Evolutionary conservation across 495 filamentous ascomycete species (phyloP), one percentile per base, ranked within the genome.

Genomic region (Aspergillus egyptiacus): DNA sequence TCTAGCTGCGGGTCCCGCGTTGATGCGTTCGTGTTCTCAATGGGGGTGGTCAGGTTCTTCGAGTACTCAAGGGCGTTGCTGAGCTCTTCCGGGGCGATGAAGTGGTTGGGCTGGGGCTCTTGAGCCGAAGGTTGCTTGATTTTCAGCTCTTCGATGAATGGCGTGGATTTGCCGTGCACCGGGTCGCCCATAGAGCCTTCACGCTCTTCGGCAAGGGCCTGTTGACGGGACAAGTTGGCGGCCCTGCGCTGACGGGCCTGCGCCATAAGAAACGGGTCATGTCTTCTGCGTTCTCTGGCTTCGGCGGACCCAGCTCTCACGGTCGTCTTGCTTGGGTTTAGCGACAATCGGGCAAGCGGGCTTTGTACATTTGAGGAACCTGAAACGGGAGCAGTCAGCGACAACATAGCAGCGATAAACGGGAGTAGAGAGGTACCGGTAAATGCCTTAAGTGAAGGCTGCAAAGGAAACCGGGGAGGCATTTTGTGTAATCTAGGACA

Each of bases 71-170:
- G 63, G 4, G 85, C 79, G 5, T 68, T 45, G 17, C 78, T 58
- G 18, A 97, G 66, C 62, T 90, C 87, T 5, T 70, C 55, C 17
- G 79, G 71, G 24, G 67, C 76, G 25, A 97, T 63, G 56, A 82
- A 86, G 69, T 88, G 79, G 73, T 96, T 95, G 33, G 88, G 71
- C 46, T 83, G 60, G 11, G 46, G 9, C 25, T 41, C 51, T 30
- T 66, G 60, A 6, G 64, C 48, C 1, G 65, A 71, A 18, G 49
- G 48, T 27, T 61, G 57, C 2, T 56, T 54, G 1, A 77, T 76
- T 60, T 88, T 83, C 63, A 98, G 82, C 34, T 86, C 85, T 68
- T 86, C 76, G 61, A 95, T 68, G 65, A 96, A 98, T 28, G 88
- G 76, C 10, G 94, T 96, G 6, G 76, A 61, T 31, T 81, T 67